Evolutionary conservation across 139 green algal genomes (phyloP).

Genomic region (Chlorella sp.): DNA sequence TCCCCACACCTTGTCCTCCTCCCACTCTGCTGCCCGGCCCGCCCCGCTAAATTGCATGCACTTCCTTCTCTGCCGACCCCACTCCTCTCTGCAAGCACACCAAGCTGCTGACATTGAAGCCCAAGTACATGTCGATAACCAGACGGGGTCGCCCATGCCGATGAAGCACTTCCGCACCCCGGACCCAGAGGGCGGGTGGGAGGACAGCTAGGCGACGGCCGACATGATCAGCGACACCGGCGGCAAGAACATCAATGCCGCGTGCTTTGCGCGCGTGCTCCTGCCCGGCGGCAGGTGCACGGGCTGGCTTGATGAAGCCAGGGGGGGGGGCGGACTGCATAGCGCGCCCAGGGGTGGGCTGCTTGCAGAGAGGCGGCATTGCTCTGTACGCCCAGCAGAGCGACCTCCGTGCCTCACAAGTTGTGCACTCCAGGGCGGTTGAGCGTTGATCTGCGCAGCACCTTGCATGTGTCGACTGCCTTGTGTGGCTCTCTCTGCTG

Average conservation of each 20-base stretch:
- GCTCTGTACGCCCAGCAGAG: too few relatives aligned
- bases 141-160: conserved; percentile 77
- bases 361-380: too few relatives aligned
- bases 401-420: too few relatives aligned
- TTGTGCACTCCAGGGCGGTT: too few relatives aligned
- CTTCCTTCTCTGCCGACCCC: not conserved
- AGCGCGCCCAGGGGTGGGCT: not conserved
- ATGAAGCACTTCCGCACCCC: conserved; percentile 84
- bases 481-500: too few relatives aligned
- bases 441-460: too few relatives aligned
- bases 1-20: too few relatives aligned
- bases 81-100: conserved; percentile 38
- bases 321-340: not conserved
- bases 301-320: not conserved
- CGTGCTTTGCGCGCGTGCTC: conserved; percentile 70
- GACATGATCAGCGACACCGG: not conserved
- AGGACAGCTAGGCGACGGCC: not conserved
- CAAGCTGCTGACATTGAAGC: conserved; percentile 85
- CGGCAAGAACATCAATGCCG: not conserved
- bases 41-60: too few relatives aligned
- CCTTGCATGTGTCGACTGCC: too few relatives aligned
- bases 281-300: not conserved
- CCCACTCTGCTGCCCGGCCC: too few relatives aligned
- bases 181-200: conserved; percentile 48
- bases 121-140: conserved; percentile 89